Percentiles rank a stretch among this genome's conserved stretches.
These are phyloP conservation scores for Diaporthe citrichinensis DNA, from an alignment of 2,329 filamentous ascomycete species.

Conservation along the genomic window DNA sequence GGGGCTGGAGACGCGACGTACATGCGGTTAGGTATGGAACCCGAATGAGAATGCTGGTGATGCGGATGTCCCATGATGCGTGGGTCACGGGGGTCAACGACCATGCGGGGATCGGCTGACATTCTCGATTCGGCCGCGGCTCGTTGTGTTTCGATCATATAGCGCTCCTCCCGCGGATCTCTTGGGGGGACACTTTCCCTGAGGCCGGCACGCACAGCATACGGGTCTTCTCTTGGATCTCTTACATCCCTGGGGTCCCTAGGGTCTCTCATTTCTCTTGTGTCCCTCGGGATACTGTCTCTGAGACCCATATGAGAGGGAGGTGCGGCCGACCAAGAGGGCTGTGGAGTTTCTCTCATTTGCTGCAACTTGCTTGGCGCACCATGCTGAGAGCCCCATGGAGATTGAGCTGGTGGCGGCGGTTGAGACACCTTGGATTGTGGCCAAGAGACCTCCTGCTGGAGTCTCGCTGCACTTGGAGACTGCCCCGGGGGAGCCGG, in stretches of 20 bases:
- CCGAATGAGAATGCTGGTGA: slow-evolving; percentile 41
- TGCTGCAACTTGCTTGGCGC: slow-evolving; percentile 53
- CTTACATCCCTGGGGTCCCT: slow-evolving; percentile 8
- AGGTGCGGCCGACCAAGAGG: slow-evolving; percentile 51
- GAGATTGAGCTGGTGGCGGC: slow-evolving; percentile 53
- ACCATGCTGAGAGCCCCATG: slow-evolving; percentile 57
- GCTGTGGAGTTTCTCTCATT: slow-evolving; percentile 51
- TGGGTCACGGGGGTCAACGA: slow-evolving; percentile 38
- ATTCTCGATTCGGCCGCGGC: slow-evolving; percentile 35
- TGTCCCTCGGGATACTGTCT: slow-evolving; percentile 37
- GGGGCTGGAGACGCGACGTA: slow-evolving; percentile 37
- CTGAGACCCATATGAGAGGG: slow-evolving; percentile 46
- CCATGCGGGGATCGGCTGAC: slow-evolving; percentile 38
- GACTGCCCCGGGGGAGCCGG: slow-evolving; percentile 46
- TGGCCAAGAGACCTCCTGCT: slow-evolving; percentile 51
- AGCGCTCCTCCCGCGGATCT: slow-evolving; percentile 38
- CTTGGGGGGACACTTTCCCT: slow-evolving; percentile 33
- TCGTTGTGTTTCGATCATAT: slow-evolving; percentile 38
- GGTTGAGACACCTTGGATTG: slow-evolving; percentile 52
- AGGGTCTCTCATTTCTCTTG: slow-evolving; percentile 7
- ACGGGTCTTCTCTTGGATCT: slow-evolving; percentile 34
- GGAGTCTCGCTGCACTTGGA: slow-evolving; percentile 46
- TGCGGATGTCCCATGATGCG: slow-evolving; percentile 39
- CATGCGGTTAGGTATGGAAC: slow-evolving; percentile 35
- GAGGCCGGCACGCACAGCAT: slow-evolving; percentile 34